Conservation (phyloP, 345 rosid species). For the Populus ilicifolia region DNA sequence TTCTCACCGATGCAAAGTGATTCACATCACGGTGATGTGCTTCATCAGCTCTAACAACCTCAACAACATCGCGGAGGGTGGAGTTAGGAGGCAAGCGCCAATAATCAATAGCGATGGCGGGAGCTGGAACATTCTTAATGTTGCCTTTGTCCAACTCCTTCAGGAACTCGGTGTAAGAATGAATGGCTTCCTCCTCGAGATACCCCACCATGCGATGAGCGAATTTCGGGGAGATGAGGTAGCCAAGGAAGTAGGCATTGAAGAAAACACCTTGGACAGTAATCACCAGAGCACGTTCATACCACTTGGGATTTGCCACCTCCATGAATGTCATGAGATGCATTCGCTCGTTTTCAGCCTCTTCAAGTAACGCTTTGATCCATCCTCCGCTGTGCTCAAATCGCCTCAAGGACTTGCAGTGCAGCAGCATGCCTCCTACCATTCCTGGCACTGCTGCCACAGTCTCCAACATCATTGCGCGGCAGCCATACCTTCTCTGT, state of each 20-base stretch:
- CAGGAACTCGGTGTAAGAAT: constrained; percentile 74
- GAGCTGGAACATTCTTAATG: constrained; percentile 62
- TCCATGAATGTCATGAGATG: constrained; percentile 92
- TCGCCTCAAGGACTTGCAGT: constrained; percentile 62
- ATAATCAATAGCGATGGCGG: constrained; percentile 74
- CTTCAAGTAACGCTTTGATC: constrained; percentile 80
- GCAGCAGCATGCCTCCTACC: constrained; percentile 88
- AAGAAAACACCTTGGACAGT: constrained; percentile 75
- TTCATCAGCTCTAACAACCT: constrained; percentile 85
- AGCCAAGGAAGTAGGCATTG: constrained; percentile 61
- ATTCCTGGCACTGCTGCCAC: constrained; percentile 86
- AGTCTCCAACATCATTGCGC: constrained; percentile 90
- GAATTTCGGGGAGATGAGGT: constrained; percentile 58
- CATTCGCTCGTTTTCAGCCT: constrained; percentile 92
- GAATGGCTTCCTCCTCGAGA: constrained; percentile 83
- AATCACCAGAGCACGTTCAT: constrained; percentile 68
- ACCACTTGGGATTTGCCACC: constrained; percentile 73
- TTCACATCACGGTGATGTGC: constrained; percentile 88
- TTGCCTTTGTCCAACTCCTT: constrained; percentile 60
- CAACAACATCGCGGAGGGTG: constrained; percentile 59
- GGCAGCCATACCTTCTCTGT: constrained; percentile 78
- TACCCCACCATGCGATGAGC: constrained; percentile 79
- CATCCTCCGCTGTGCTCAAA: constrained; percentile 88
- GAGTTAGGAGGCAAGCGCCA: constrained; percentile 77
- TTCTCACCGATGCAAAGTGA: constrained; percentile 78